These are phyloP conservation scores for Hypoxylon cercidicola DNA, from an alignment of 495 filamentous ascomycete genomes.

Conservation along the genomic window DNA sequence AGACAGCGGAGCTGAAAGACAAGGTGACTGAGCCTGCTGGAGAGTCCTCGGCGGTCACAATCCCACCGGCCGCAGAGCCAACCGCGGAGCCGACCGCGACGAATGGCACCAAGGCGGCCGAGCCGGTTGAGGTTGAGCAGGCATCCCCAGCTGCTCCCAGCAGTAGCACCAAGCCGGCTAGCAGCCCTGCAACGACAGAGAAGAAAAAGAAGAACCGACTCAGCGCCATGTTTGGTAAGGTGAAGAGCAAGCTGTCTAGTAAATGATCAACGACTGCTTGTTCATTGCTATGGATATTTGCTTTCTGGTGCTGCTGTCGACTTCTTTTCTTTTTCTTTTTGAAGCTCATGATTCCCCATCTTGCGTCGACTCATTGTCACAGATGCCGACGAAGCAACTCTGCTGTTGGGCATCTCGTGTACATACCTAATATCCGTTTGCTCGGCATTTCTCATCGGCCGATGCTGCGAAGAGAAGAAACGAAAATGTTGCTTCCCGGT, in stretches of 20 bases:
- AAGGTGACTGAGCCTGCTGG: conserved; percentile 16
- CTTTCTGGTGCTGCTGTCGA: conserved; percentile 27
- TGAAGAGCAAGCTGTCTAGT: conserved; percentile 65
- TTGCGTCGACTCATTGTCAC: conserved; percentile 43
- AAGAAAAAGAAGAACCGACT: conserved; percentile 70
- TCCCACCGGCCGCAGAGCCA: conserved; percentile 31
- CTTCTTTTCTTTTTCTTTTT: conserved; percentile 40
- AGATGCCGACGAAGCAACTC: conserved; percentile 40
- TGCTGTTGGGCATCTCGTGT: conserved; percentile 35
- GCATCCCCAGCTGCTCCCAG: conserved; percentile 38
- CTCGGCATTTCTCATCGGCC: conserved; percentile 21
- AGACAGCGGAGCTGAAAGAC: conserved; percentile 24
- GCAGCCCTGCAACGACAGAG: conserved; percentile 47
- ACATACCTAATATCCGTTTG: conserved; percentile 35
- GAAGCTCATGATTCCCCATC: conserved; percentile 54
- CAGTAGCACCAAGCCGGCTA: conserved; percentile 48
- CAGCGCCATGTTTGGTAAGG: conserved; percentile 64
- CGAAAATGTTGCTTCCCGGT: conserved; percentile 6
- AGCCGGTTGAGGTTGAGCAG: conserved; percentile 32
- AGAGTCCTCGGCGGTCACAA: conserved; percentile 39
- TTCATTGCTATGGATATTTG: conserved; percentile 32
- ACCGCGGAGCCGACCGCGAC: conserved; percentile 26
- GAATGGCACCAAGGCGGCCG: conserved; percentile 36
- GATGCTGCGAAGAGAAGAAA: conserved; percentile 1
- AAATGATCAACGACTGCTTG: conserved; percentile 31